Evolutionary conservation across 495 filamentous ascomycete genomes (phyloP).

Genomic region (Thozetella sp.): DNA sequence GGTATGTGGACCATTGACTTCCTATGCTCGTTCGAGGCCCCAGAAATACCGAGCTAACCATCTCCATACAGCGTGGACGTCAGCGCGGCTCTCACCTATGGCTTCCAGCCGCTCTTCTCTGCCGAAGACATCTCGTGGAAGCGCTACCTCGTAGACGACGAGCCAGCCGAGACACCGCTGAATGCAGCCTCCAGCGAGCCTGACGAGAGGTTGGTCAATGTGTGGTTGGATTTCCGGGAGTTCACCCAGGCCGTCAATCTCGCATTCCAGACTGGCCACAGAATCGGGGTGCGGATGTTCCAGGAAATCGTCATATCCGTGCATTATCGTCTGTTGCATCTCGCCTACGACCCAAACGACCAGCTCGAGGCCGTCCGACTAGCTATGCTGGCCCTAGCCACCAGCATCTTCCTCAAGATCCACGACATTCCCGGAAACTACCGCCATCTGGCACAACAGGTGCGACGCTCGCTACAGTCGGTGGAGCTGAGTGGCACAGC

Average conservation of each 20-base stretch:
- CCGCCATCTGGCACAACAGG: conserved; percentile 4
- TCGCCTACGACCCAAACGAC: background rate
- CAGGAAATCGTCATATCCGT: conserved; percentile 13
- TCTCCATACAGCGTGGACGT: conserved; percentile 5
- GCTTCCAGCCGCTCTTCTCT: conserved; percentile 10
- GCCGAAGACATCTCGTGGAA: conserved; percentile 10
- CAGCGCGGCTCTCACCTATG: conserved; percentile 1
- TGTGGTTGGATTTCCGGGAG: conserved; percentile 12
- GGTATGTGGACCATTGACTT: conserved; percentile 5
- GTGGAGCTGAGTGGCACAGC: background rate
- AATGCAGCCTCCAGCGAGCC: background rate
- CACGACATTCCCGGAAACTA: conserved; percentile 6
- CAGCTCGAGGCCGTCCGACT: conserved; percentile 5
- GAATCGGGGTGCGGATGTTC: conserved; percentile 7
- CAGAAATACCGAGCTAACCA: background rate
- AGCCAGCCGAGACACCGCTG: background rate
- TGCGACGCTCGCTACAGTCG: background rate
- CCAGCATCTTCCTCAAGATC: conserved; percentile 13
- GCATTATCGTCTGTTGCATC: conserved; percentile 17
- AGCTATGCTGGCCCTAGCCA: conserved; percentile 19
- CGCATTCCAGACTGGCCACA: conserved; percentile 7
- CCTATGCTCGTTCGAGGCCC: background rate
- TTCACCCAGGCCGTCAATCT: conserved; percentile 13
- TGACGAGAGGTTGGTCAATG: conserved; percentile 9
- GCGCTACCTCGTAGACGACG: conserved; percentile 2